Evolutionary conservation across 176 grass and related monocot species (phyloP), one percentile per base, ranked within the genome.

Genomic region (Thalia dealbata): DNA sequence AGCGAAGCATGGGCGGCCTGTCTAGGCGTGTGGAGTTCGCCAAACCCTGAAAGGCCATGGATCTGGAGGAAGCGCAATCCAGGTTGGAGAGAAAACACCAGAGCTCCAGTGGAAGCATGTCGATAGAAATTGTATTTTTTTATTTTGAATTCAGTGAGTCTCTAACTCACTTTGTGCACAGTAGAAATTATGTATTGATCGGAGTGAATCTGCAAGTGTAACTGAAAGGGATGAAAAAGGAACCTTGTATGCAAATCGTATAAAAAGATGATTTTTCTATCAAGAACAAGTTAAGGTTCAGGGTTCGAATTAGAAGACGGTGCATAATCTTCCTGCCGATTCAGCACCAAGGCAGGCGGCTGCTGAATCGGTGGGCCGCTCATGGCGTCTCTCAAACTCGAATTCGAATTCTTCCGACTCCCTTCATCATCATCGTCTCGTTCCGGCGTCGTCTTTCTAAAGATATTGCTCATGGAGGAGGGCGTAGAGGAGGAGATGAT

Each of bases 1-100:
- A 78, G 67, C 65, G 77, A 89, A 76, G 87, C 83, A 23, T 72
- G 69, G 23, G 69, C 63, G 23, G 80, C 80, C 52, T 25, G 69
- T 18, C 71, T 29, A 78, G 87, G 83, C 14, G 70, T 89, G 68
- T 89, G 75, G 75, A 73, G 64, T 6, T 72, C 62, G 52, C 19
- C 19, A 24, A 81, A 86, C 77, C 87, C 87, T 32, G 83, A 89
- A 74, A 80, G 80, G 56, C 87, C 87, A 50, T 89, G 87, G 87
- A 79, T 78, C 14, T 89, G 87, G 82, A 85, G 82, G 67, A 89
- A 74, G 14, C 76, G 80, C 28, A 89, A 52, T 1, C 55, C 52
- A 6, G 71, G 71, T 25, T 58, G 52, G 29, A 78, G 51, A 69
- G 22, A 52, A 52, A 18, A 51, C 3, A 84, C 38, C 13, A 84